Base-by-base conservation (phyloP, 139 green algal species). In the Desmodesmus armatus region DNA sequence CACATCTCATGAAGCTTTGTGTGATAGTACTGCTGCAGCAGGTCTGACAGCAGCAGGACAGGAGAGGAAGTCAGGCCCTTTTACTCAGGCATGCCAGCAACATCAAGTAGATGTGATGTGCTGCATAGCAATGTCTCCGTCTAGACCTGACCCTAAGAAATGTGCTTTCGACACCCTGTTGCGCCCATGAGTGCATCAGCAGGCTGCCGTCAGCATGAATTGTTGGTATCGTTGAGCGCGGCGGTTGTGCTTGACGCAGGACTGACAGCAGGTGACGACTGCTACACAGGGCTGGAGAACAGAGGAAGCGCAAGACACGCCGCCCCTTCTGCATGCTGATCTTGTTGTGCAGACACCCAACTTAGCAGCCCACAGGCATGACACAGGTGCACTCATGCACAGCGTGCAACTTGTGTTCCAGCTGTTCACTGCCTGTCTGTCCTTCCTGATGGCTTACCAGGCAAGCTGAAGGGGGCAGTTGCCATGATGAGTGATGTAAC, bases 1-100 rank as follows among this genome's bases (percentile, higher is more conserved):
- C 88, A 85, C 35, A 93, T 85, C 78, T 89, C 55, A 2, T 40
- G 31, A n/a, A 93, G 82, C 87, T 89, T 89, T 44, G 44, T 40
- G 44, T 58, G 43, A 60, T 82, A 90, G 78, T 91, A 90, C 4
- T 69, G 39, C n/a, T 80, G 75, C 73, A 93, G 79, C 47, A 91
- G 51, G 35, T 71, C 90, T 93, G 87, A 72, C 35, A 53, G 39
- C 9, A 74, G 25, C 1, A 41, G 49, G 5, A 69, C 74, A 74
- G 39, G 9, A 37, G 40, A 37, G 31, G 5, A 19, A 9, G 37
- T 7, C 69, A 77, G 35, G 31, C 15, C 17, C 6, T 23, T 15
- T 47, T 15, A 51, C 33, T 27, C n/a, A 43, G 19, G 66, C 39
- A n/a, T 55, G 69, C 69, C 29, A 11, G 37, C 69, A 77, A 0